Base-by-base conservation (phyloP, 164 flowering plant genomes). In the Umbellularia californica region DNA sequence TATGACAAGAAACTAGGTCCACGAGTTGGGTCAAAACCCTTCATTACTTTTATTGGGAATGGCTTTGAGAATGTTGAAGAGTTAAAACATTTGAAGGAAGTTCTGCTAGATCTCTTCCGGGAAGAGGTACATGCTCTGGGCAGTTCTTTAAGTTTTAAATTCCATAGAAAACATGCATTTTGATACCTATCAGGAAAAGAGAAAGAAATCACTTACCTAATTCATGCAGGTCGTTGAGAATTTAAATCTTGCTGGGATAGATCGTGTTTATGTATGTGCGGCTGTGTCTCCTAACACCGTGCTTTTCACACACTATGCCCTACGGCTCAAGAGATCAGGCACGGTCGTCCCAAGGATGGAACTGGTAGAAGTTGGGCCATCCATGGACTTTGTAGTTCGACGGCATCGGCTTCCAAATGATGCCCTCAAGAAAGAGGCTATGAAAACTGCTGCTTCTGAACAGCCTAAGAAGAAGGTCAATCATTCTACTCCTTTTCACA, bases 291-390 rank as follows among this genome's bases (percentile, higher is more conserved):
- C 90, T 10, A 89, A 88, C 58, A 87, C 62, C 70, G 92, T 95
- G 14, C 82, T 87, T 71, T 83, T 95, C 30, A 88, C 91, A 51
- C 99, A 93, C 71, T 95, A 93, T 87, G 98, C 95, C 2, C 25
- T 95, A 75, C 82, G 87, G 35, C 82, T 95, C n/a, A 95, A 92
- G 79, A 90, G 85, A 80, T 95, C 99, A 14, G 98, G 98, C 70
- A 84, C 97, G 23, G 67, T 86, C 55, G 89, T 95, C 10, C 99
- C 98, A 15, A 86, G 88, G 78, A 90, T 91, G 83, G 98, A 95
- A 79, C 84, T 95, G 28, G 92, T 90, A 19, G 97, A 95, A 81
- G 90, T 95, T 63, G 99, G 99, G 23, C 99, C 99, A 3, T 93
- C 98, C 64, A 92, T 95, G 97, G 98, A 95, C 75, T 83, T 95